Conservation (phyloP, 2,329 filamentous ascomycete species). For the Epichloe amarillans region DNA sequence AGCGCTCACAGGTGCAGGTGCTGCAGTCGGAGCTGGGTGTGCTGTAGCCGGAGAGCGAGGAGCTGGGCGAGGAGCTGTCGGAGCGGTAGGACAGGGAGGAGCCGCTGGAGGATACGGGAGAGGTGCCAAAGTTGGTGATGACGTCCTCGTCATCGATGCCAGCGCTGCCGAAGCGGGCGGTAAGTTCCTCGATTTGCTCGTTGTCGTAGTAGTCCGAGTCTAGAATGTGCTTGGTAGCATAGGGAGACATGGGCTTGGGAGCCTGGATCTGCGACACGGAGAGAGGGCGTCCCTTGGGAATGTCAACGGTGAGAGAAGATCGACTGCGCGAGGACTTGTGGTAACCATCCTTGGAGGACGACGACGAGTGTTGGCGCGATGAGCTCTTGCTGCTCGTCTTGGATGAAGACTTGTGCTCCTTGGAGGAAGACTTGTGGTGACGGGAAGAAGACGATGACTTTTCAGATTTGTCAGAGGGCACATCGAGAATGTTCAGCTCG, state of each 20-base stretch:
- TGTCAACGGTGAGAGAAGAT: constrained; percentile 44
- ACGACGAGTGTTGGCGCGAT: constrained; percentile 27
- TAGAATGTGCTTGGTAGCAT: constrained; percentile 78
- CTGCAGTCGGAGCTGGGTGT: constrained; percentile 63
- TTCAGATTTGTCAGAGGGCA: constrained; percentile 41
- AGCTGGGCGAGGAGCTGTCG: constrained; percentile 61
- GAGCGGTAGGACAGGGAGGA: constrained; percentile 60
- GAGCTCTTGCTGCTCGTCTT: constrained; percentile 20
- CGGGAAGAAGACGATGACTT: constrained; percentile 31
- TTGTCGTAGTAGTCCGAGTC: constrained; percentile 63
- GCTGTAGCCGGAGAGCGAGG: constrained; percentile 64
- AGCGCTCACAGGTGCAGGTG: constrained; percentile 86
- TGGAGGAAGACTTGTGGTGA: constrained; percentile 12
- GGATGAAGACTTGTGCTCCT: constrained; percentile 22
- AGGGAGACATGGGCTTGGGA: constrained; percentile 78
- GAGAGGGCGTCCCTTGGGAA: constrained; percentile 79
- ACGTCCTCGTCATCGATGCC: constrained; percentile 45
- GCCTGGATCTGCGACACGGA: constrained; percentile 82
- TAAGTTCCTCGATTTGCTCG: constrained; percentile 66
- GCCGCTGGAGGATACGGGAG: constrained; percentile 53
- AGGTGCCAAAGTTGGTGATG: constrained; percentile 40
- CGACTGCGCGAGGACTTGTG: constrained; percentile 30
- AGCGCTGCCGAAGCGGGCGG: constrained; percentile 54
- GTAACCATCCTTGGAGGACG: constrained; percentile 31
- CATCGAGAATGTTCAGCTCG: constrained; percentile 94